Evolutionary conservation across 2,329 filamentous ascomycete genomes (phyloP).

Genomic region (Cryphonectria parasitica): DNA sequence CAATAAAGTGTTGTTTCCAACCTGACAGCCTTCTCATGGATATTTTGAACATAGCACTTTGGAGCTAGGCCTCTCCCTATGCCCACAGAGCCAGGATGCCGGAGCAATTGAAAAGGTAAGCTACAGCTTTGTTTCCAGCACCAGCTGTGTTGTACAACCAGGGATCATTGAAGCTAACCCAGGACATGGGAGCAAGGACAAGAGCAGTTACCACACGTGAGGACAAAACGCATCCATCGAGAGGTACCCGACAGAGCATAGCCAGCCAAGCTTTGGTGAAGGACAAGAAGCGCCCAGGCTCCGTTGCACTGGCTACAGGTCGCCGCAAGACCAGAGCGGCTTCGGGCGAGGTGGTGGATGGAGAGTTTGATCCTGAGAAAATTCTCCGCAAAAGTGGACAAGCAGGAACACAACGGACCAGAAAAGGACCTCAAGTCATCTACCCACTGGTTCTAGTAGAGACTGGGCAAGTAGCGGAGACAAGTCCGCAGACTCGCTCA

Average conservation of each 20-base stretch:
- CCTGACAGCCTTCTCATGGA: not conserved
- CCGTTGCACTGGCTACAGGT: not conserved
- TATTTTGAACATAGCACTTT: not conserved
- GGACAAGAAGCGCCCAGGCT: not conserved
- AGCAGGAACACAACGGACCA: not conserved
- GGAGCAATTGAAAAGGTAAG: not conserved
- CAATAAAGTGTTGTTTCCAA: not conserved
- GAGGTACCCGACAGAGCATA: not conserved
- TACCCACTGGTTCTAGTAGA: not conserved
- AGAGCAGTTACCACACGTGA: not conserved
- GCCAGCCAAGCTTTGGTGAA: not conserved
- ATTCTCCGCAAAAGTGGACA: not conserved
- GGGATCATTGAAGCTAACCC: not conserved
- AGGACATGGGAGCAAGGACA: not conserved
- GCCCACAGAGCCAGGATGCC: not conserved
- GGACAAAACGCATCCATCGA: not conserved
- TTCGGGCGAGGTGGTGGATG: not conserved
- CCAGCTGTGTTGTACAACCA: not conserved
- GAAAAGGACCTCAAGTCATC: not conserved
- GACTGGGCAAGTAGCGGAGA: not conserved
- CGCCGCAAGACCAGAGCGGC: slow-evolving; percentile 1
- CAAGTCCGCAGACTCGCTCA: not conserved
- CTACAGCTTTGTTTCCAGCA: not conserved
- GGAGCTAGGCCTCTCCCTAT: not conserved
- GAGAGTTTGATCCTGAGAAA: not conserved